Evolutionary conservation across 2,329 filamentous ascomycete species (phyloP), one percentile per base, ranked within the genome.

Genomic region (Paracamarosporium sp.): DNA sequence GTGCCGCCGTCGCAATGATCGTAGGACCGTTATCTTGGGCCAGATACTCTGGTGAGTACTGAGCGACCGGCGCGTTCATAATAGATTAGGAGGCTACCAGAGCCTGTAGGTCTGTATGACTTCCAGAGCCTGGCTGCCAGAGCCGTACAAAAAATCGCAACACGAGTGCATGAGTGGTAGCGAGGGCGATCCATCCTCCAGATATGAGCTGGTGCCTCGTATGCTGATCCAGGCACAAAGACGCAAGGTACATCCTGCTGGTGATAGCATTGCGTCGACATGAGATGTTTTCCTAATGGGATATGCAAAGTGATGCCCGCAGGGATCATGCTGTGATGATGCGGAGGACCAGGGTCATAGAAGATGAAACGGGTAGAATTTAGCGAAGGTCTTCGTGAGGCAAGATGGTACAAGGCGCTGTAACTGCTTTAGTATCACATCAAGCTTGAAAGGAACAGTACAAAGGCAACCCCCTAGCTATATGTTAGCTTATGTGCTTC

Each of bases 1-100:
- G 12, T 3, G 57, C 55, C 1, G 61, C 53, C 7, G 59, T 63
- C 9, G 61, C 59, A 30, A 64, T 46, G 12, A 66, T 57, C 5
- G 51, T 52, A 38, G 61, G 53, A 13, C 64, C 63, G 27, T 60
- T 57, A 38, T 64, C 57, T 36, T 67, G 47, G 17, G 56, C 53
- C 33, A 67, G 52, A 46, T 57, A 67, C n/a, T 57, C 57, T 4
- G 59, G 50, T 13, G 55, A 46, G 22, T 44, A 22, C 3, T 35
- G 22, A 13, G 27, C 17, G 38, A 24, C 27, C 45, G 38, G 36
- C 33, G 52, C 22, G 33, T 27, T 36, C 52, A 55, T 55, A 5
- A 3, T 56, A 36, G 31, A 24, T 28, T n/a, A 50, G 11, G 28
- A 24, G 38, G 43, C 38, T 45, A 24, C 40, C 27, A 45, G 50